These are phyloP conservation scores for Spergularia marina DNA, from an alignment of 148 eudicot species.

Conservation along the genomic window DNA sequence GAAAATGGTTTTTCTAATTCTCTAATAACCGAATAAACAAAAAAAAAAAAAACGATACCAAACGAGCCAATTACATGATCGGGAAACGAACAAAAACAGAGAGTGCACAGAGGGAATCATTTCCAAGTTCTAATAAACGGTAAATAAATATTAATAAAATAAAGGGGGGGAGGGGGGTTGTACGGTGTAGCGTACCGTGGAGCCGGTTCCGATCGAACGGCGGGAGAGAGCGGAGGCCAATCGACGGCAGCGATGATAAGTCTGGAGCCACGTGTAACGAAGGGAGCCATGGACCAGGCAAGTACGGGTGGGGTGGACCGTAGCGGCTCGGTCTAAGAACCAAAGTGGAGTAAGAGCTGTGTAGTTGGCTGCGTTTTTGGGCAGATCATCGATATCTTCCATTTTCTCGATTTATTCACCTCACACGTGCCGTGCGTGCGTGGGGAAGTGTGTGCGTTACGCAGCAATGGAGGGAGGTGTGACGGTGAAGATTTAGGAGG, in stretches of 20 bases:
- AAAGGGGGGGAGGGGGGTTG: background rate
- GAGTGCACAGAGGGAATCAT: too few relatives aligned
- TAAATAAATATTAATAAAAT: too few relatives aligned
- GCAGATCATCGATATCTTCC: constrained; percentile 80
- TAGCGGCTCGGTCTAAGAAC: constrained; percentile 82
- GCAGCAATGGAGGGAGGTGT: too few relatives aligned
- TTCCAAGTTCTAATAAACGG: too few relatives aligned
- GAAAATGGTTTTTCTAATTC: too few relatives aligned
- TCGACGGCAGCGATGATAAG: constrained; percentile 82
- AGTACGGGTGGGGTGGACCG: constrained; percentile 60
- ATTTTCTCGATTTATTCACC: constrained; percentile 1
- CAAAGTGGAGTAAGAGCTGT: constrained; percentile 71
- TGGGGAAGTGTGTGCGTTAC: too few relatives aligned
- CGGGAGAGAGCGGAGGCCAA: constrained; percentile 71
- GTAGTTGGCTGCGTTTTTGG: constrained; percentile 79
- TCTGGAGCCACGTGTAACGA: constrained; percentile 72
- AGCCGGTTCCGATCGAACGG: constrained; percentile 48
- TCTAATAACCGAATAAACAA: too few relatives aligned
- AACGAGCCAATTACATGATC: too few relatives aligned
- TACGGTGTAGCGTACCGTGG: constrained; percentile 42
- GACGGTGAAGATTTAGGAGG: too few relatives aligned
- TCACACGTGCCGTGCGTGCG: too few relatives aligned
- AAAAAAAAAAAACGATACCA: too few relatives aligned
- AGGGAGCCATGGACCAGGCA: constrained; percentile 60
- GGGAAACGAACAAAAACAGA: too few relatives aligned